Conservation (phyloP, 345 rosid genomes). For the Bruguiera sexangula region DNA sequence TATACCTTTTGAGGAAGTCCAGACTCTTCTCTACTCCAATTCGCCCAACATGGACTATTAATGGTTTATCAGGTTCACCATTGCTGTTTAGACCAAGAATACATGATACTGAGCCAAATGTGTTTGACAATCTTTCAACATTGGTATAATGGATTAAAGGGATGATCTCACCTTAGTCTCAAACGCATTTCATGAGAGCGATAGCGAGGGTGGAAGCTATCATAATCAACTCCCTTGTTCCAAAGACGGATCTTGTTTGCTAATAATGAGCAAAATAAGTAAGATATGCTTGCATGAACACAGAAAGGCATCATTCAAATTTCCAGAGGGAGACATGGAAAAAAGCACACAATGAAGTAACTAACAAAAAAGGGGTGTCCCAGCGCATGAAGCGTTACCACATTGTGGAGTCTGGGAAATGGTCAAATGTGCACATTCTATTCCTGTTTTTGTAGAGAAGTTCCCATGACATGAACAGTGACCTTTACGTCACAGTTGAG, state of each 20-base stretch:
- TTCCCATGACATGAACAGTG: too few species aligned
- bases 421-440: neutral
- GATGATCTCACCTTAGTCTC: constrained; percentile 57
- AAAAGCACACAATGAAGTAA: neutral
- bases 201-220: constrained; percentile 80
- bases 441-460: neutral
- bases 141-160: neutral
- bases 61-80: constrained; percentile 89
- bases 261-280: constrained; percentile 28
- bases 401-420: neutral
- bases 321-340: neutral
- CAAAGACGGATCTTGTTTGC: constrained; percentile 94
- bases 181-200: constrained; percentile 75
- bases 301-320: neutral
- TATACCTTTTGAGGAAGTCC: constrained; percentile 85
- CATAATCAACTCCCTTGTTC: constrained; percentile 98
- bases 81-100: constrained; percentile 42
- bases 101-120: constrained; percentile 19
- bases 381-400: too few species aligned
- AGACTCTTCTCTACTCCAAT: constrained; percentile 95
- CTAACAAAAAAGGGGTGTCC: neutral
- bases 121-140: neutral
- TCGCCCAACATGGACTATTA: constrained; percentile 91
- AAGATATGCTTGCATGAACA: constrained; percentile 7
- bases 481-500: neutral